Evolutionary conservation across 176 grass and related monocot genomes (phyloP).

Genomic region (Poa pratensis): DNA sequence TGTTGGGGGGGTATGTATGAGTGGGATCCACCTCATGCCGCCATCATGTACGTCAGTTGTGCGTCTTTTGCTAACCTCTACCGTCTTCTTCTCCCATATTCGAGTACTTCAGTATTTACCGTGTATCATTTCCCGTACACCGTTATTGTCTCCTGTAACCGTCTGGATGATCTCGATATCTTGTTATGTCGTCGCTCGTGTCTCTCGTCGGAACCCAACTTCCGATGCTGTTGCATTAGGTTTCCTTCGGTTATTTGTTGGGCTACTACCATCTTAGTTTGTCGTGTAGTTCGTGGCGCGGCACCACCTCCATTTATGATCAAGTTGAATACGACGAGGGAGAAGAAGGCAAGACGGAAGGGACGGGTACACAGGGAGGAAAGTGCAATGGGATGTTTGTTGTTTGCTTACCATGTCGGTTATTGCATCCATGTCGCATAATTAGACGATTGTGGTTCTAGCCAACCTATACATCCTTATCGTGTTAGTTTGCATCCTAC

Average conservation of each 20-base stretch:
- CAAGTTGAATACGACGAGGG: neutral
- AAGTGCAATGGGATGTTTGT: neutral
- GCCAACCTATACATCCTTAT: neutral
- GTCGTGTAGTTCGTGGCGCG: neutral
- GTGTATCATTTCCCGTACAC: neutral
- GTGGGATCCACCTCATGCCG: slow-evolving; percentile 4
- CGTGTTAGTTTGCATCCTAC: neutral
- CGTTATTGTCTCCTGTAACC: neutral
- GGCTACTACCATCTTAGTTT: neutral
- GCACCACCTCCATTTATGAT: neutral
- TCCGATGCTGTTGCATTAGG: neutral
- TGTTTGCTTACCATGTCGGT: neutral
- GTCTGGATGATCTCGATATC: neutral
- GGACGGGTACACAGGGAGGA: too few relatives aligned
- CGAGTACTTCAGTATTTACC: neutral
- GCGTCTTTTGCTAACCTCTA: neutral
- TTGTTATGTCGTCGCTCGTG: neutral
- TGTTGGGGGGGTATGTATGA: neutral
- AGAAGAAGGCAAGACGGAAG: too few relatives aligned
- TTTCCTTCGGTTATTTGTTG: neutral
- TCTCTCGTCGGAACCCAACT: neutral
- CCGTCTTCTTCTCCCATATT: neutral
- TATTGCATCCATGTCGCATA: neutral
- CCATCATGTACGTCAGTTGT: neutral
- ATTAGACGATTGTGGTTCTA: neutral